A percentile compares a stretch with the other conserved stretches of the same genome.
phyloP scores from a whole-genome alignment of 495 filamentous ascomycete species.

The Trichoderma erinaceum region DNA sequence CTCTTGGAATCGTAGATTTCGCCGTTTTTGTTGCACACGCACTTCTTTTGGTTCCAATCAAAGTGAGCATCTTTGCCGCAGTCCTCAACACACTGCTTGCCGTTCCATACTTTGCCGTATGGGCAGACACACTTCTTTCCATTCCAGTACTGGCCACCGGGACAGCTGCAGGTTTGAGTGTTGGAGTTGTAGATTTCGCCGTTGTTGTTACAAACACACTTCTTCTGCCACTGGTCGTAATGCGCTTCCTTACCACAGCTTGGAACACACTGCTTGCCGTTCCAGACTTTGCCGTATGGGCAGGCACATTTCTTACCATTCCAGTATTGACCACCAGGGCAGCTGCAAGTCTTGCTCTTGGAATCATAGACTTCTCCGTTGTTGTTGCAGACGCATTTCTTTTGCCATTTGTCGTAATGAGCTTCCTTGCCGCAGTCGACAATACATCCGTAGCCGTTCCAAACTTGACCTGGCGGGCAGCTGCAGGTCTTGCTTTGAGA shows the following conservation, averaged over 20 bases:
- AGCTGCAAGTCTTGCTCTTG: constrained; percentile 3
- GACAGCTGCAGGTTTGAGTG: constrained; percentile 1
- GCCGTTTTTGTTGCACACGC: constrained; percentile 16
- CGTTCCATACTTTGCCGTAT: not conserved
- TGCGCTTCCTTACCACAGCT: constrained; percentile 13
- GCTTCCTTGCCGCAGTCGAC: not conserved
- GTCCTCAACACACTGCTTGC: not conserved
- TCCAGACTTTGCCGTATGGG: not conserved
- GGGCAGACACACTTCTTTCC: constrained; percentile 12
- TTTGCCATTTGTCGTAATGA: not conserved
- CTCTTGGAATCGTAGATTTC: not conserved
- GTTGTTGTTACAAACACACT: constrained; percentile 14
- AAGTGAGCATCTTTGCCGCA: constrained; percentile 14
- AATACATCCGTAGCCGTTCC: not conserved
- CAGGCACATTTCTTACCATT: not conserved
- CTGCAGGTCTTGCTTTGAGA: not conserved
- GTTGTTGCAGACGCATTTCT: constrained; percentile 13
- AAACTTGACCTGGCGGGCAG: constrained; percentile 2
- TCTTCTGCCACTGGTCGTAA: not conserved
- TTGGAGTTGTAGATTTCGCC: not conserved
- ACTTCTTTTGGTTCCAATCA: constrained; percentile 1
- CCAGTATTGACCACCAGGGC: constrained; percentile 4
- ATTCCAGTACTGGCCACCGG: constrained; percentile 1
- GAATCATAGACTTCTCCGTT: not conserved
- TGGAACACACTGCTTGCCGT: not conserved